These are phyloP conservation scores for Otatea glauca DNA, from an alignment of 176 grass and related monocot genomes.

Conservation along the genomic window DNA sequence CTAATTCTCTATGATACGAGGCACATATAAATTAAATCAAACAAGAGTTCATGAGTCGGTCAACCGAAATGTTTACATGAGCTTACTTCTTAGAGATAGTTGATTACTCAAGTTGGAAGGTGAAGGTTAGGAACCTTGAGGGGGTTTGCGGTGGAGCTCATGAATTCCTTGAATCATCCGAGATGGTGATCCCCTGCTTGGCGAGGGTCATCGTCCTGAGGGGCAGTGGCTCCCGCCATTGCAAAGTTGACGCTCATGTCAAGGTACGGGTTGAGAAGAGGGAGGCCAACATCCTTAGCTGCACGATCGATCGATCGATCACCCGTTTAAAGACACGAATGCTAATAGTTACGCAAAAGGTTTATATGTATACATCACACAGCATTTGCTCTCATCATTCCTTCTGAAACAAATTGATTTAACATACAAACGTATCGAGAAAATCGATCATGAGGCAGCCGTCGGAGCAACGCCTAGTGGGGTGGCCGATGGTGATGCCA, in stretches of 20 bases:
- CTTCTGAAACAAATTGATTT: neutral
- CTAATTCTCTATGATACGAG: conserved; percentile 18
- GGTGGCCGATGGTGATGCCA: neutral
- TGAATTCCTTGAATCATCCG: conserved; percentile 46
- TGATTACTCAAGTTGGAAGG: neutral
- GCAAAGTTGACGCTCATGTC: conserved; percentile 52
- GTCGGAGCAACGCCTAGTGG: conserved; percentile 46
- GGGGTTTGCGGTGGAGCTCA: neutral
- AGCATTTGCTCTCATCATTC: neutral
- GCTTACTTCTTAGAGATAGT: neutral
- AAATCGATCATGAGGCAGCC: conserved; percentile 55
- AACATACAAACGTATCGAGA: neutral
- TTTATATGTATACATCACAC: neutral
- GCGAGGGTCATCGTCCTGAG: conserved; percentile 34
- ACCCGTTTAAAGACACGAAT: neutral
- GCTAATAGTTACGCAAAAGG: neutral
- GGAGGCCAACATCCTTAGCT: conserved; percentile 52
- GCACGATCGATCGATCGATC: neutral
- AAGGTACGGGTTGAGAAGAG: conserved; percentile 58
- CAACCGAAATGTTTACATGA: too few relatives aligned
- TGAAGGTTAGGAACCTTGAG: neutral
- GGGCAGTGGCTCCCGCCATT: conserved; percentile 41
- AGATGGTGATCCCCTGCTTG: conserved; percentile 28
- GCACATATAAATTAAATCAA: neutral
- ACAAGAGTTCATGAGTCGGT: neutral